Conservation (phyloP, 345 rosid species). For the Kandelia obovata region DNA sequence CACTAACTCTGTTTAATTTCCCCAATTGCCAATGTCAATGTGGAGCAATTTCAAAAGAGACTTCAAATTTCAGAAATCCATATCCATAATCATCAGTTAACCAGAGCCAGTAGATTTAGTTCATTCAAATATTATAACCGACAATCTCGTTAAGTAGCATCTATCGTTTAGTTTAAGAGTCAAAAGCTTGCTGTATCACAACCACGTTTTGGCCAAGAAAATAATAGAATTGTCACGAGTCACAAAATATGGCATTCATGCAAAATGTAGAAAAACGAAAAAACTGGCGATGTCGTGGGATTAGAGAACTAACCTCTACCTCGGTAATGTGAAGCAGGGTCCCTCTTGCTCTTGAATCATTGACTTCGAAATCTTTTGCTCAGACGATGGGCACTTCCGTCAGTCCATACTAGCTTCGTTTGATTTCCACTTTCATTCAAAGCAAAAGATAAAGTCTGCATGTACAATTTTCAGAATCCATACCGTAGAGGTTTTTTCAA, state of each 20-base stretch:
- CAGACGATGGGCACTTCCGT: constrained; percentile 28
- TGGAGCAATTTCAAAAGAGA: neutral
- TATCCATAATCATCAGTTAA: neutral
- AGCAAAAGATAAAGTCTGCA: constrained; percentile 64
- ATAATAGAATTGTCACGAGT: too few relatives aligned
- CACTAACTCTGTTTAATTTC: neutral
- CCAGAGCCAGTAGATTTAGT: neutral
- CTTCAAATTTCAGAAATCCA: neutral
- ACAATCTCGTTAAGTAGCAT: neutral
- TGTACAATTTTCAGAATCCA: neutral
- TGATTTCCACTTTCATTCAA: constrained; percentile 53
- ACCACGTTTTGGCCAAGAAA: constrained; percentile 1
- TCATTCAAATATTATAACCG: neutral
- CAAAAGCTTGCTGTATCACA: neutral
- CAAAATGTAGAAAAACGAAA: neutral
- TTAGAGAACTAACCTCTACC: constrained; percentile 5
- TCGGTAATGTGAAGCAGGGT: neutral
- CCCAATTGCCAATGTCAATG: neutral
- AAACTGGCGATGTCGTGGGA: neutral
- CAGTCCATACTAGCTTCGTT: constrained; percentile 77
- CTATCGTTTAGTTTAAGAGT: neutral
- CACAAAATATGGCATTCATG: neutral
- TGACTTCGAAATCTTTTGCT: constrained; percentile 29
- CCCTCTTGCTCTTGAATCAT: constrained; percentile 6
- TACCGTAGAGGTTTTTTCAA: neutral